Percentiles rank a stretch among this genome's conserved stretches.
phyloP scores from a whole-genome alignment of 2,329 filamentous ascomycete genomes.

The Sclerotinia trifoliorum region DNA sequence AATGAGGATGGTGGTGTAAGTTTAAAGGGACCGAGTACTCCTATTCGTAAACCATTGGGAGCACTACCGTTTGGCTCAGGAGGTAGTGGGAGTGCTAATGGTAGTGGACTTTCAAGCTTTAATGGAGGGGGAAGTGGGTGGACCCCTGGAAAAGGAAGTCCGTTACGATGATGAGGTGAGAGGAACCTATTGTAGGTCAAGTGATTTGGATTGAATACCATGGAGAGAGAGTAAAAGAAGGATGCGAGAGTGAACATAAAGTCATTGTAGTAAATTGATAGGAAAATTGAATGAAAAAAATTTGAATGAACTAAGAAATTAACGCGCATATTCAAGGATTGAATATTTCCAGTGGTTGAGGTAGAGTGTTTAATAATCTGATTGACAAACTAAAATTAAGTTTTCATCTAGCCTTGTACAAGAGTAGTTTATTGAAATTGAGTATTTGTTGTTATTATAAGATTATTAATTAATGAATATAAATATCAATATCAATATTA shows the following conservation, averaged over 20 bases:
- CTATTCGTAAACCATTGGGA: conserved; percentile 18
- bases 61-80: conserved; percentile 9
- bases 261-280: neutral
- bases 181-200: neutral
- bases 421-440: no score
- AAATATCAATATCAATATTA: no score
- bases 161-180: conserved; percentile 10
- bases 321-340: neutral
- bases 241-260: neutral
- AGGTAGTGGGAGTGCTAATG: conserved; percentile 6
- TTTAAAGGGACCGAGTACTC: conserved; percentile 17
- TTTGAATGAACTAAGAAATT: neutral
- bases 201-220: neutral
- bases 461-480: no score
- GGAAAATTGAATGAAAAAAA: conserved; percentile 2
- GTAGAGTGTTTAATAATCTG: neutral
- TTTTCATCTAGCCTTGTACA: no score
- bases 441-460: no score
- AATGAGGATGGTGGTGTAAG: conserved; percentile 3
- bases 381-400: no score
- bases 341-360: neutral
- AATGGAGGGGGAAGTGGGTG: conserved; percentile 18
- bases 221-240: conserved; percentile 3
- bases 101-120: conserved; percentile 12
- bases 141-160: conserved; percentile 18